These are phyloP conservation scores for Aspergillus sp. DNA, from an alignment of 2,329 filamentous ascomycete genomes.

Conservation along the genomic window DNA sequence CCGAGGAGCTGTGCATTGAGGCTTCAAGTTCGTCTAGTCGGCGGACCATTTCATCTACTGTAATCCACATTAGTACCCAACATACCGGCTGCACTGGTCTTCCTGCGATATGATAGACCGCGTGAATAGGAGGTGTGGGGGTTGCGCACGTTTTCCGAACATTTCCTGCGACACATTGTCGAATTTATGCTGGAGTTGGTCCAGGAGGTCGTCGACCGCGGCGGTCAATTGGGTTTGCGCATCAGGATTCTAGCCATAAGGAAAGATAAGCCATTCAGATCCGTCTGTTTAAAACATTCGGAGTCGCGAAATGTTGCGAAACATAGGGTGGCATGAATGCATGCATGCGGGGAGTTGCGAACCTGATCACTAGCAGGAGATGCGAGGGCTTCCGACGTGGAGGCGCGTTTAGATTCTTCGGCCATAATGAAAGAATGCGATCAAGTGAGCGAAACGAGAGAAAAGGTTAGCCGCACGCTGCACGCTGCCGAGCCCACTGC, in stretches of 20 bases:
- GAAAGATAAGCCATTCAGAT: no score
- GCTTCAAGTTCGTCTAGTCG: constrained; percentile 81
- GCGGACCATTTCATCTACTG: constrained; percentile 93
- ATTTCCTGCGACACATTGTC: constrained; percentile 81
- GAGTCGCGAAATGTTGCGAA: not conserved
- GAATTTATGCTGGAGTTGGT: constrained; percentile 82
- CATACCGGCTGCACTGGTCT: no score
- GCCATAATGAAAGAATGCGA: constrained; percentile 17
- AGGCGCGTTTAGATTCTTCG: constrained; percentile 18
- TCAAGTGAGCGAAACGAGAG: not conserved
- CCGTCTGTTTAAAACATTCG: no score
- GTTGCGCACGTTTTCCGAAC: constrained; percentile 74
- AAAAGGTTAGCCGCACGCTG: no score
- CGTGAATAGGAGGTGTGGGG: not conserved
- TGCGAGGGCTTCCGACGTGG: constrained; percentile 17
- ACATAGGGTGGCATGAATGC: no score
- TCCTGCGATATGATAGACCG: not conserved
- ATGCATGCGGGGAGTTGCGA: not conserved
- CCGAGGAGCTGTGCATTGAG: constrained; percentile 61
- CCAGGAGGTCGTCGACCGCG: constrained; percentile 83
- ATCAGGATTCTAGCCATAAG: constrained; percentile 30
- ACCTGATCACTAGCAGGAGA: constrained; percentile 22
- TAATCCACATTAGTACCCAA: not conserved
- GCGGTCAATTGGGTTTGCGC: constrained; percentile 59
- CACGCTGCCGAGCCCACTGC: no score